Evolutionary conservation across 1,284 basidiomycete species (phyloP), one percentile per base, ranked within the genome.

Genomic region (Sporisorium iseilematis-ciliati): DNA sequence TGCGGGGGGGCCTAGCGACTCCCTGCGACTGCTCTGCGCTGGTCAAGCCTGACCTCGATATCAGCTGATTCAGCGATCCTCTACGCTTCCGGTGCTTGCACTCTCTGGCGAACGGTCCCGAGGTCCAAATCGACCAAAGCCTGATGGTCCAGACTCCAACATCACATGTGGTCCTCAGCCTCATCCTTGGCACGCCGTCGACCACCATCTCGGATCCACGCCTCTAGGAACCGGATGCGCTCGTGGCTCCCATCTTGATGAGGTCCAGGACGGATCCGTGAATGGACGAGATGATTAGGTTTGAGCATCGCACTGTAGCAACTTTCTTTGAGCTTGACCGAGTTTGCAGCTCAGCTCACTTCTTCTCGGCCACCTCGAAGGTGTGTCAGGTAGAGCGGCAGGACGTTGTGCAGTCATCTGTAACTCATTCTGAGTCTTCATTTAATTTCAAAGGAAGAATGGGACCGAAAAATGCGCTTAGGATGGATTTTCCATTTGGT

Each of bases 21-120:
- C 4, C 12, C 16, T 2, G 3, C 14, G 3, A 38, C 35, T 38
- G 35, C 35, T 29, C 45, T 26, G 8, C 21, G 25, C 45, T 48
- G 21, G 45, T 25, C 25, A 26, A 21, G 23, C 10, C 21, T 11
- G 12, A 5, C 43, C 43, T 40, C 11, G 18, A 43, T 35, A 40
- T 41, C 4, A 43, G 38, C 49, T 40, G 40, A 45, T 21, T 7
- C 8, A 50, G 29, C 8, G 18, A 20, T n/a, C 26, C 33, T 50
- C 18, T 33, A 50, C 60, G 60, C 60, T 62, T 62, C 35, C 52
- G 60, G 60, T 55, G 26, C 7, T 43, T 20, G 12, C 16, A 10
- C 35, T 38, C 16, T 11, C 35, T 12, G 14, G 14, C 35, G 12
- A 12, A 38, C 35, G 12, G 12, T 16, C 35, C 16, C 14, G 35